phyloP scores from a whole-genome alignment of 345 rosid genomes.

The Hibiscus tridactylites region DNA sequence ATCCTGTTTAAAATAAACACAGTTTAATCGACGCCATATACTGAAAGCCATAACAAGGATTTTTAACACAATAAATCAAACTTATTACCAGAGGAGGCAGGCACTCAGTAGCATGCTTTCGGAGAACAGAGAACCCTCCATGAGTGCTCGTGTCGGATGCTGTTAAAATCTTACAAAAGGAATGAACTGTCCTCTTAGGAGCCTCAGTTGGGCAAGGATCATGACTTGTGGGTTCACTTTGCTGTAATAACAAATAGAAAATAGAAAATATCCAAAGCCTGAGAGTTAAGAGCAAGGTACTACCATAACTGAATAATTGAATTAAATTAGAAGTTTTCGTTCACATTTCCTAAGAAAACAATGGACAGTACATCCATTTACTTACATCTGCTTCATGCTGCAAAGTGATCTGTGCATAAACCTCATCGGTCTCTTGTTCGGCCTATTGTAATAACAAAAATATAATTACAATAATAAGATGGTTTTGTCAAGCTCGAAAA shows the following conservation, averaged over 20 bases:
- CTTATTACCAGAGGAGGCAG: conserved; percentile 55
- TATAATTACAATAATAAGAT: conserved; percentile 1
- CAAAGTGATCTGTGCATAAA: conserved; percentile 83
- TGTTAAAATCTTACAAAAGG: conserved; percentile 77
- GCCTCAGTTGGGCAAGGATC: conserved; percentile 41
- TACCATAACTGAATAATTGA: neutral
- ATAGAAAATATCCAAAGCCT: neutral
- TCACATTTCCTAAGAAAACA: no score
- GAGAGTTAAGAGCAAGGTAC: no score
- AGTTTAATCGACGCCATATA: neutral
- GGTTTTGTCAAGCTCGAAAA: neutral
- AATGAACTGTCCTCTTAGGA: conserved; percentile 41
- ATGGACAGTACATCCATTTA: no score
- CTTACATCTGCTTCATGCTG: conserved; percentile 35
- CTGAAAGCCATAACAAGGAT: neutral
- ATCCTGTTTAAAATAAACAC: conserved; percentile 24
- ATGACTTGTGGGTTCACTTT: conserved; percentile 47
- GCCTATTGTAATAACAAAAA: conserved; percentile 27
- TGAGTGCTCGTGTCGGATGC: conserved; percentile 95
- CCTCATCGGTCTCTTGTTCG: conserved; percentile 81
- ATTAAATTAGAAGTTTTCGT: no score
- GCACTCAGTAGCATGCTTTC: conserved; percentile 82
- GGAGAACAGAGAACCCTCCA: conserved; percentile 90
- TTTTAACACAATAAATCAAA: neutral
- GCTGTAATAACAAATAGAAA: conserved; percentile 28